Conservation (phyloP, 768 basidiomycete species). For the Saitozyma podzolica region DNA sequence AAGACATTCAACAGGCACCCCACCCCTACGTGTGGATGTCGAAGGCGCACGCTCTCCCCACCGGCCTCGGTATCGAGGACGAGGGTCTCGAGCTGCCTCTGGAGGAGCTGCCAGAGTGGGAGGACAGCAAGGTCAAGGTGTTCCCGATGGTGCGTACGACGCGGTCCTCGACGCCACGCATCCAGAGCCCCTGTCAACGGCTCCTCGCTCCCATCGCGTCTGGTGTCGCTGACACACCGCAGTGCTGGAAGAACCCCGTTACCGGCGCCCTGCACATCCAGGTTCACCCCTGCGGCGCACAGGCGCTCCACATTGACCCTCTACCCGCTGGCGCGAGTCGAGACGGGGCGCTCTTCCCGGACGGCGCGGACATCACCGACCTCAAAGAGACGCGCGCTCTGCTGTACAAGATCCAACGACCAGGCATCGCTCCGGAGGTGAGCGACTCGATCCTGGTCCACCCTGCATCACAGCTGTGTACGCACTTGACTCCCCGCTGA, state of each 20-base stretch:
- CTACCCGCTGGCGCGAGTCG: constrained; percentile 55
- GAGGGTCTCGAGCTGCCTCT: constrained; percentile 71
- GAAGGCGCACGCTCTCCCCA: constrained; percentile 68
- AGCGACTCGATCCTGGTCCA: constrained; percentile 30
- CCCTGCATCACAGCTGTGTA: background rate
- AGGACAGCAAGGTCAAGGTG: constrained; percentile 70
- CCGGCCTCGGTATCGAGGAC: constrained; percentile 77
- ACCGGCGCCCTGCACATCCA: constrained; percentile 82
- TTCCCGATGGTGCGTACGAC: constrained; percentile 62
- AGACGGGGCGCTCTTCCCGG: constrained; percentile 73
- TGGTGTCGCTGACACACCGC: background rate
- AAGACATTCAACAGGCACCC: constrained; percentile 53
- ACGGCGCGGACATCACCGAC: constrained; percentile 74
- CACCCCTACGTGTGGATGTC: constrained; percentile 93
- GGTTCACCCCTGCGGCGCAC: constrained; percentile 78
- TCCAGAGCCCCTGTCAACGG: too few species aligned
- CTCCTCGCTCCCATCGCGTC: too few species aligned
- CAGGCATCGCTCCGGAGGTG: constrained; percentile 78
- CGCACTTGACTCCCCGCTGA: background rate
- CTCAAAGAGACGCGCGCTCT: constrained; percentile 70
- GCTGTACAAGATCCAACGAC: constrained; percentile 82
- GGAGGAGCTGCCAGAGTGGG: constrained; percentile 76
- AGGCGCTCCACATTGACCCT: constrained; percentile 66
- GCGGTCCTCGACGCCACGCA: background rate
- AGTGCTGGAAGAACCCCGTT: constrained; percentile 91